Evolutionary conservation across 441 rosid species (phyloP), one percentile per base, ranked within the genome.

Genomic region (Bruguiera hainesii): DNA sequence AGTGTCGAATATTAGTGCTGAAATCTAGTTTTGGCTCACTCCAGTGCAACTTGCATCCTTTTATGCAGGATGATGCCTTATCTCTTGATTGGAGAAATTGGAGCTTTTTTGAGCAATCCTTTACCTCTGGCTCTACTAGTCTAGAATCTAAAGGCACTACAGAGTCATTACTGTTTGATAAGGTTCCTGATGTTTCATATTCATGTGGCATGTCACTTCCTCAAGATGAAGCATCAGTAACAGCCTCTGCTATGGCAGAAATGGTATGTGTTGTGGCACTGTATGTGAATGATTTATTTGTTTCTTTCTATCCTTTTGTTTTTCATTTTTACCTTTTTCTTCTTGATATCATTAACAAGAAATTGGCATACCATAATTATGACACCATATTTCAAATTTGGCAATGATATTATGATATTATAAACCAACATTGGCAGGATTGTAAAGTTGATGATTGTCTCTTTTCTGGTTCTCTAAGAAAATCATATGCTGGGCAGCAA

Each of bases 11-110:
- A 8, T 37, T 21, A 60, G 19, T 23, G 37, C 19, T 8, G 56
- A 21, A 51, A 1, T 66, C 21, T 67, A 20, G 20, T 60, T 37
- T 46, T 51, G 49, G 37, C 63, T 67, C 63, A 21, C 21, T 60
- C 26, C 4, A n/a, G 25, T 73, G 63, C 63, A 55, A 37, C 28
- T 73, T 59, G 21, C 59, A 60, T 59, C 29, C 59, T 70, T 64
- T 59, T 60, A 49, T 79, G 76, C 78, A 89, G 83, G 90, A 87
- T 73, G 79, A 69, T 63, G 70, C 60, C 51, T 67, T 29, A 65
- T 33, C 76, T 69, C 77, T 87, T 82, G 94, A 91, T 75, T 94
- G 99, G 99, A 85, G 76, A 68, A 73, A 79, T 63, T 89, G 94
- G 97, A 77, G 68, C 18, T 83, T 91, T 76, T 39, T 57, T 50